Evolutionary conservation across 2,329 filamentous ascomycete genomes (phyloP).

Genomic region (Fusarium pseudoanthophilum): DNA sequence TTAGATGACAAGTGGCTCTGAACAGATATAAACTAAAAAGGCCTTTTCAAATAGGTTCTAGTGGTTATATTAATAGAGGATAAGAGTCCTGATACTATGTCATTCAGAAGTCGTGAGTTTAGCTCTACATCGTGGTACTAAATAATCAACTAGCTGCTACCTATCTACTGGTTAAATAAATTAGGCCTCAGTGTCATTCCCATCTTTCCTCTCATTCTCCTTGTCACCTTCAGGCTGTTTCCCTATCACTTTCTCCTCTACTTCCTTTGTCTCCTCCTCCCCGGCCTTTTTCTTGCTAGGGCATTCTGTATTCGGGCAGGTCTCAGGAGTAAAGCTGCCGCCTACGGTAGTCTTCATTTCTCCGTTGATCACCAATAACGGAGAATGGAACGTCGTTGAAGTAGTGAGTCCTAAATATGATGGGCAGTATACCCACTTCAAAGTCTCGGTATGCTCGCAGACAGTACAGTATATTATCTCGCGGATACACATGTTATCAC

Average conservation of each 20-base stretch:
- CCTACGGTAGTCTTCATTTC: background rate
- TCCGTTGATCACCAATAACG: background rate
- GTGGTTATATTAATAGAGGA: accelerated
- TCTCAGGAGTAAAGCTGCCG: background rate
- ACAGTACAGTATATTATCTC: background rate
- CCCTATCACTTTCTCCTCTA: background rate
- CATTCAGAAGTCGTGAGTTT: accelerated
- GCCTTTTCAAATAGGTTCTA: no score
- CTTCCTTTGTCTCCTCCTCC: background rate
- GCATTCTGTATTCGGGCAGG: background rate
- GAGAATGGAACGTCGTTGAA: background rate
- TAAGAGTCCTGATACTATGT: background rate
- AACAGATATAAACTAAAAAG: background rate
- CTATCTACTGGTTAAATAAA: no score
- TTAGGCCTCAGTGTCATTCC: background rate
- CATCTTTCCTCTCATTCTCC: background rate
- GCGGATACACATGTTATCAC: background rate
- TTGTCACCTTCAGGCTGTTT: background rate
- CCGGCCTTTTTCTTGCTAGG: background rate
- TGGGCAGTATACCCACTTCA: background rate
- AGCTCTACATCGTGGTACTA: accelerated
- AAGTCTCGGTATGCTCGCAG: background rate
- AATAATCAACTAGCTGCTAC: background rate
- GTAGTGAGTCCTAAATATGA: background rate
- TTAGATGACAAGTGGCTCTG: background rate